phyloP scores from a whole-genome alignment of 2,329 filamentous ascomycete species.

The Monascus ruber region DNA sequence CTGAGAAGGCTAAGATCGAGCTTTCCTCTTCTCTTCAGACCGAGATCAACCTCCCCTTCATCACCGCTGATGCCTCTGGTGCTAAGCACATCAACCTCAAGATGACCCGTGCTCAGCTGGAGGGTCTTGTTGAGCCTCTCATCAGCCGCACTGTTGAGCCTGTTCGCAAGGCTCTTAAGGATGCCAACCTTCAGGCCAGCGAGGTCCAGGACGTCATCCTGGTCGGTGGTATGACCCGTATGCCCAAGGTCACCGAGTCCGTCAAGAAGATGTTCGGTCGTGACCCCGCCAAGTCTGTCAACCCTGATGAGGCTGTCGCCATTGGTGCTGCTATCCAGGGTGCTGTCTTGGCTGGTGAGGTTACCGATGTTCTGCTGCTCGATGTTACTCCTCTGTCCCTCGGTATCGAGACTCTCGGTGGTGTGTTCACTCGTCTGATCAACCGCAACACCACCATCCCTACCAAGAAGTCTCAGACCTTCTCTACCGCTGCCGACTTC shows the following conservation, averaged over 20 bases:
- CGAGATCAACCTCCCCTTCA: constrained; percentile 97
- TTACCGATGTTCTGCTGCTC: constrained; percentile 88
- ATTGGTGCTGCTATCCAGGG: constrained; percentile 96
- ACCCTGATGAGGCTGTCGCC: constrained; percentile 95
- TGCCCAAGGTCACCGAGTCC: constrained; percentile 95
- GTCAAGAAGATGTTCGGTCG: constrained; percentile 96
- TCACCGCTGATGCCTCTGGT: constrained; percentile 87
- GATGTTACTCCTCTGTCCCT: constrained; percentile 94
- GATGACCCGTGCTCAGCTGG: constrained; percentile 83
- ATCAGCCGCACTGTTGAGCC: constrained; percentile 80
- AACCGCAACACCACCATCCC: constrained; percentile 99
- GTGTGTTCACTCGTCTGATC: constrained; percentile 96
- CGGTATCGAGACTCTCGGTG: constrained; percentile 95
- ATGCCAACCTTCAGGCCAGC: constrained; percentile 79
- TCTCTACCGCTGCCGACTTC: constrained; percentile 96
- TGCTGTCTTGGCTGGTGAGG: constrained; percentile 90
- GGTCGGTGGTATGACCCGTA: constrained; percentile 98
- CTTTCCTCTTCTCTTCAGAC: constrained; percentile 89
- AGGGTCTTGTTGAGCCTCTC: constrained; percentile 82
- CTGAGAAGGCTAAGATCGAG: constrained; percentile 99
- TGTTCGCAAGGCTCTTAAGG: constrained; percentile 93
- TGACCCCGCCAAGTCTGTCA: constrained; percentile 94
- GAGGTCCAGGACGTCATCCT: constrained; percentile 97
- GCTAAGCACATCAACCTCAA: constrained; percentile 98
- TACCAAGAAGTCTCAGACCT: constrained; percentile 97